Evolutionary conservation across 768 basidiomycete species (phyloP).

Genomic region (Serendipita indica): DNA sequence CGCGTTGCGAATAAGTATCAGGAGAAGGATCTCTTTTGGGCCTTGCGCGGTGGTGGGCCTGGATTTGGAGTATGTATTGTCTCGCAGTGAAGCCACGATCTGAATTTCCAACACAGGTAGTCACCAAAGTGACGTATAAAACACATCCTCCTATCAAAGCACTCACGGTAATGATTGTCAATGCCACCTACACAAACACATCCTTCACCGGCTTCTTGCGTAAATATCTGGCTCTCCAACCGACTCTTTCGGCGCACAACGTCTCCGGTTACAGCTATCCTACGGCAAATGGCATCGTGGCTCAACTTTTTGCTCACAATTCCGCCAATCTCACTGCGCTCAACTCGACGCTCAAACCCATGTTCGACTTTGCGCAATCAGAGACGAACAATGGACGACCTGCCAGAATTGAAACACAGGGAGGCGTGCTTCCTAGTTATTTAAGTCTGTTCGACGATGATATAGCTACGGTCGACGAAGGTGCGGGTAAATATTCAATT

Average conservation of each 20-base stretch:
- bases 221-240: background rate
- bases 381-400: background rate
- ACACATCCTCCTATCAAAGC: conserved; percentile 5
- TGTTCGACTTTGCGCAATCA: background rate
- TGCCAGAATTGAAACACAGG: background rate
- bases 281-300: background rate
- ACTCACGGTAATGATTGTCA: background rate
- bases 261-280: background rate
- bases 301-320: background rate
- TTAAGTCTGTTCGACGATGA: background rate
- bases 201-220: background rate
- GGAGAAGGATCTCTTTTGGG: conserved; percentile 14
- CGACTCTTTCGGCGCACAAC: background rate
- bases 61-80: conserved; percentile 5
- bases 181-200: background rate
- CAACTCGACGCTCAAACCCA: background rate
- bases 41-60: conserved; percentile 12
- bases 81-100: background rate
- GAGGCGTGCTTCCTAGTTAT: background rate
- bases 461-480: background rate
- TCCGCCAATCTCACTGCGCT: background rate
- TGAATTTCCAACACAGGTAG: background rate
- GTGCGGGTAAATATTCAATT: background rate
- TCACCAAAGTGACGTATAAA: conserved; percentile 6
- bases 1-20: background rate